Conservation (phyloP, 2,329 filamentous ascomycete genomes). For the Chrysoporthe puriensis region DNA sequence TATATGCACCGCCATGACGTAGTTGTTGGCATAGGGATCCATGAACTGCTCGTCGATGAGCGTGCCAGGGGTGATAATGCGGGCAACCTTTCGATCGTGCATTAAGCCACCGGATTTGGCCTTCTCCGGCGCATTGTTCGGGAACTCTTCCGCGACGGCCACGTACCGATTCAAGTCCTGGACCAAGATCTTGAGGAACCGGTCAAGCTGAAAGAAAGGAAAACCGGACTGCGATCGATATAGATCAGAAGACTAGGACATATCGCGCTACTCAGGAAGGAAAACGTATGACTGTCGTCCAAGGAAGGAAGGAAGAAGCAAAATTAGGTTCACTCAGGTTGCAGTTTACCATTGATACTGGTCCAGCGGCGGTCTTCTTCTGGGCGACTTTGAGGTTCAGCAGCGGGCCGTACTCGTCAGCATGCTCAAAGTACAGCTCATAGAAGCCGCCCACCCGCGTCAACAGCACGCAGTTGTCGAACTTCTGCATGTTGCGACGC, state of each 20-base stretch:
- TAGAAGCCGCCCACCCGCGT: constrained; percentile 96
- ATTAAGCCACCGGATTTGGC: constrained; percentile 76
- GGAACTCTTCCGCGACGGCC: constrained; percentile 91
- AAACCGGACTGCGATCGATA: constrained; percentile 73
- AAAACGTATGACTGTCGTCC: constrained; percentile 27
- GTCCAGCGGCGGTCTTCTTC: constrained; percentile 77
- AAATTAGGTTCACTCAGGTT: background rate
- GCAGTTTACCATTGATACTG: constrained; percentile 79
- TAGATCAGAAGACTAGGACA: constrained; percentile 30
- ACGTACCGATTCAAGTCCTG: constrained; percentile 90
- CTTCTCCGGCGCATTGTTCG: constrained; percentile 70
- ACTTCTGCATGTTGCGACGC: constrained; percentile 85
- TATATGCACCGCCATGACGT: constrained; percentile 79
- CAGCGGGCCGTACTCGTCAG: constrained; percentile 82
- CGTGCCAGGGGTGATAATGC: constrained; percentile 92
- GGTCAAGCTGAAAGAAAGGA: constrained; percentile 88
- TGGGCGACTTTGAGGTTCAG: constrained; percentile 85
- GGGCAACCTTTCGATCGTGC: constrained; percentile 82
- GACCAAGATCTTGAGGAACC: constrained; percentile 90
- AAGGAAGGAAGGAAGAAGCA: constrained; percentile 13
- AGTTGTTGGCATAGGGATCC: constrained; percentile 92
- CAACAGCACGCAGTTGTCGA: constrained; percentile 86
- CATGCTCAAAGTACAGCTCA: constrained; percentile 96
- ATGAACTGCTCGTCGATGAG: constrained; percentile 98
- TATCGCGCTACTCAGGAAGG: constrained; percentile 9